Conservation (phyloP, 371 early-diverging fungal genomes). For the Mortierella sp. region DNA sequence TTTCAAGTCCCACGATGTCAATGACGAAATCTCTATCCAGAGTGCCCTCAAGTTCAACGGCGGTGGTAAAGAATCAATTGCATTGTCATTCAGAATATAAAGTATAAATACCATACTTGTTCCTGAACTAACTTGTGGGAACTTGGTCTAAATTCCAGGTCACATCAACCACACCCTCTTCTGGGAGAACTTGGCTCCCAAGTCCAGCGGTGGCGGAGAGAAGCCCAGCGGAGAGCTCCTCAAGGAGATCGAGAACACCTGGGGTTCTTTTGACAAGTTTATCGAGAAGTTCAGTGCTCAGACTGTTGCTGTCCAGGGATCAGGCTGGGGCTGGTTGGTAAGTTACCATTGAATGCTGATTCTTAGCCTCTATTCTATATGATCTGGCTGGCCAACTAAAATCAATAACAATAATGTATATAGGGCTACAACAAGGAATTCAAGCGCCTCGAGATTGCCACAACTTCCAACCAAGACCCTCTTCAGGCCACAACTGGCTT, state of each 20-base stretch:
- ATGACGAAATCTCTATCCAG: conserved; percentile 82
- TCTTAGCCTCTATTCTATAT: background rate
- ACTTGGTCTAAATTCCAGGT: conserved; percentile 60
- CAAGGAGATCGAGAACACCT: conserved; percentile 84
- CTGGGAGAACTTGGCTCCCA: conserved; percentile 95
- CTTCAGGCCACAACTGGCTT: conserved; percentile 65
- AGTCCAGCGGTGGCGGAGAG: conserved; percentile 83
- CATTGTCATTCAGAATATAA: background rate
- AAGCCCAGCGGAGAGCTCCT: conserved; percentile 74
- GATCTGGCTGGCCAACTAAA: background rate
- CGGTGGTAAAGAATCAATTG: conserved; percentile 74
- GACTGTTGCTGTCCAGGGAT: conserved; percentile 94
- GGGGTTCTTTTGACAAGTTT: conserved; percentile 92
- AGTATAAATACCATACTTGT: background rate
- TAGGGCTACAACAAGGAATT: conserved; percentile 85
- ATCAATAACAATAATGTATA: background rate
- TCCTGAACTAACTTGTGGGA: background rate
- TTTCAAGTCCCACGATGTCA: conserved; percentile 77
- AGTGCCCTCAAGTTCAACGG: conserved; percentile 93
- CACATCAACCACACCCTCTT: conserved; percentile 98
- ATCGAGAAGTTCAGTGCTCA: conserved; percentile 82
- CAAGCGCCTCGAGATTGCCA: conserved; percentile 87
- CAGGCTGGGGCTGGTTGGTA: conserved; percentile 99
- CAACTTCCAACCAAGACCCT: conserved; percentile 97
- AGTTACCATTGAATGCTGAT: conserved; percentile 14